Percentiles rank a stretch among this genome's conserved stretches.
These are phyloP conservation scores for Gymnopilus junonius DNA, from an alignment of 768 basidiomycete genomes.

Conservation along the genomic window DNA sequence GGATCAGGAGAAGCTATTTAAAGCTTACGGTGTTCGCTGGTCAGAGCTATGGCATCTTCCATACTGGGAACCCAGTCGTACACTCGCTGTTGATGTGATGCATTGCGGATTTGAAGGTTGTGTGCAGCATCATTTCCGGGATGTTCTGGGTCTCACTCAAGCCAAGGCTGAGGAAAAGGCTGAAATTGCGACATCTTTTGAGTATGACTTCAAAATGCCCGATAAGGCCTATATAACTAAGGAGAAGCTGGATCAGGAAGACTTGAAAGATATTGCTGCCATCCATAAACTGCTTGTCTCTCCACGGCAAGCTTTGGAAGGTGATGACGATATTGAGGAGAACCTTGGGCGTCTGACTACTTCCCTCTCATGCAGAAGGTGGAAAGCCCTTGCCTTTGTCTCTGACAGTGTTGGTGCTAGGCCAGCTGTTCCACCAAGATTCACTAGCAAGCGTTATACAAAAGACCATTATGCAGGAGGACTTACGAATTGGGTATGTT, in stretches of 20 bases:
- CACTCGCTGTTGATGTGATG: constrained; percentile 19
- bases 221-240: not conserved
- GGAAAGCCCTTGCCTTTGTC: not conserved
- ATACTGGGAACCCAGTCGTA: constrained; percentile 22
- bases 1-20: not conserved
- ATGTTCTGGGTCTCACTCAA: constrained; percentile 12
- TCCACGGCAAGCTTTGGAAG: not conserved
- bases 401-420: not conserved
- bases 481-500: not conserved
- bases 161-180: not conserved
- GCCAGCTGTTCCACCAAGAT: not conserved
- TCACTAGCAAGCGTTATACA: not conserved
- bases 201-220: not conserved
- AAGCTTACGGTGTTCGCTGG: constrained; percentile 13
- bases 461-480: not conserved
- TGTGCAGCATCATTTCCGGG: constrained; percentile 28
- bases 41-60: constrained; percentile 18
- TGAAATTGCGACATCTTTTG: not conserved
- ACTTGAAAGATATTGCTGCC: not conserved
- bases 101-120: constrained; percentile 17
- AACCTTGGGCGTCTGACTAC: not conserved
- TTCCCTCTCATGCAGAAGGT: not conserved
- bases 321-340: not conserved
- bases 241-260: not conserved
- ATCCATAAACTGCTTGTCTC: not conserved